phyloP scores from a whole-genome alignment of 2,329 filamentous ascomycete species.

The Amphichorda felina region DNA sequence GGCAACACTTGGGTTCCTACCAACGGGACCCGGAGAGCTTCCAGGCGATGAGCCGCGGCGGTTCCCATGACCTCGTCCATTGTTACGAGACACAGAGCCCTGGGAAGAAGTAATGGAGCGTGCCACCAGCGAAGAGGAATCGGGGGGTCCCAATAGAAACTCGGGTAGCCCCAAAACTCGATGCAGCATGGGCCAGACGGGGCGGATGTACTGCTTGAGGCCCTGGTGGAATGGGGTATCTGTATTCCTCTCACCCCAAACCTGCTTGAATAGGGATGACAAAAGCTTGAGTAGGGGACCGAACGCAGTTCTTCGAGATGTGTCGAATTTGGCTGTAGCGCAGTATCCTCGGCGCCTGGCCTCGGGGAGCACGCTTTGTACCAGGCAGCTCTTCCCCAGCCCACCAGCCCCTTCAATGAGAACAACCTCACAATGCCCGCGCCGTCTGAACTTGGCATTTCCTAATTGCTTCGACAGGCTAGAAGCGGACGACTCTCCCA shows the following conservation, averaged over 20 bases:
- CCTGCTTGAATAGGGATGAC: constrained; percentile 54
- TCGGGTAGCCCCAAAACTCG: constrained; percentile 52
- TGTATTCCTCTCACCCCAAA: constrained; percentile 55
- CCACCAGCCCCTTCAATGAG: constrained; percentile 50
- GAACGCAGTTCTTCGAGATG: constrained; percentile 46
- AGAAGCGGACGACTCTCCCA: constrained; percentile 29
- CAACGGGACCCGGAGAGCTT: constrained; percentile 23
- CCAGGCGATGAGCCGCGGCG: constrained; percentile 39
- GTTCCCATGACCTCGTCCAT: constrained; percentile 7
- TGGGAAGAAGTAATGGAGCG: constrained; percentile 24
- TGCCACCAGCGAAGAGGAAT: constrained; percentile 10
- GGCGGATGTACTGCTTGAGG: constrained; percentile 49
- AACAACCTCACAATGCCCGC: constrained; percentile 52
- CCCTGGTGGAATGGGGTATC: constrained; percentile 51
- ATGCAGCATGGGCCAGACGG: constrained; percentile 53
- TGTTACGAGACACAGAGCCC: constrained; percentile 16
- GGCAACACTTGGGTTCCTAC: constrained; percentile 23
- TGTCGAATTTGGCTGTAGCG: constrained; percentile 55
- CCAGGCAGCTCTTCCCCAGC: constrained; percentile 53
- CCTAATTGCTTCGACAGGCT: constrained; percentile 43
- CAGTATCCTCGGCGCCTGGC: constrained; percentile 51
- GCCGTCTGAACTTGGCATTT: constrained; percentile 45
- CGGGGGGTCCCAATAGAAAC: constrained; percentile 49
- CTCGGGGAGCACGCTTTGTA: constrained; percentile 50
- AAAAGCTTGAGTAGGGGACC: constrained; percentile 52